A percentile compares a stretch with the other conserved stretches of the same genome.
These are phyloP conservation scores for Hemileccinum impolitum DNA, from an alignment of 768 basidiomycete species.

Conservation along the genomic window DNA sequence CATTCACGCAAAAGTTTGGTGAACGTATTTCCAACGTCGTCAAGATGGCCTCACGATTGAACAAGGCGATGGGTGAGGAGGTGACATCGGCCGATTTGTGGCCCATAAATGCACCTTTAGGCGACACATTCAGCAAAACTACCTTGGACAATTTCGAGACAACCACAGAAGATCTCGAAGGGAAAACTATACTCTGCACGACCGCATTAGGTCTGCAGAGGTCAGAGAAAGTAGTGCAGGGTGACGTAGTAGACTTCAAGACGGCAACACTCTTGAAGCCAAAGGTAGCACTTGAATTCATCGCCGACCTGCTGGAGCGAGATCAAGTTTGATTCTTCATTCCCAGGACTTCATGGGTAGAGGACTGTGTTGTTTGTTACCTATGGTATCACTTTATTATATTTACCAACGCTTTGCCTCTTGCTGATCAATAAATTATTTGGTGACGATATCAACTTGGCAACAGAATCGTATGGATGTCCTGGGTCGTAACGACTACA, in stretches of 20 bases:
- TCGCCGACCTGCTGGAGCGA: conserved; percentile 29
- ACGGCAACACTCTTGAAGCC: conserved; percentile 49
- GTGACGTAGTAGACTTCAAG: conserved; percentile 45
- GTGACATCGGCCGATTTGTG: conserved; percentile 57
- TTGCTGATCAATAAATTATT: conserved; percentile 25
- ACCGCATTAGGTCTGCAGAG: conserved; percentile 52
- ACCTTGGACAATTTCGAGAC: conserved; percentile 48
- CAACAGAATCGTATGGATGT: conserved; percentile 1
- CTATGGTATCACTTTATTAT: conserved; percentile 23
- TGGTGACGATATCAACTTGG: conserved; percentile 1
- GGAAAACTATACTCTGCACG: conserved; percentile 46
- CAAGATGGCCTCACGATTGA: conserved; percentile 29
- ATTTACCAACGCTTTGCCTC: conserved; percentile 19
- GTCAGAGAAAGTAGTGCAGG: conserved; percentile 35
- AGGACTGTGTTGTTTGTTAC: conserved; percentile 3
- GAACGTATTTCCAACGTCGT: conserved; percentile 35
- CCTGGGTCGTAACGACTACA: neutral
- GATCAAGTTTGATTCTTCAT: conserved; percentile 17
- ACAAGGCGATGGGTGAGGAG: conserved; percentile 55
- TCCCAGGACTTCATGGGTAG: conserved; percentile 1
- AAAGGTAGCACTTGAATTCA: conserved; percentile 46
- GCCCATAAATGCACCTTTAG: conserved; percentile 43
- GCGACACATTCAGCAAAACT: conserved; percentile 36
- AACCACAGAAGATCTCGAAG: conserved; percentile 5
- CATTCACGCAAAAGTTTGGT: conserved; percentile 33